Conservation (phyloP, 164 flowering plant species). For the Chimonanthus praecox region DNA sequence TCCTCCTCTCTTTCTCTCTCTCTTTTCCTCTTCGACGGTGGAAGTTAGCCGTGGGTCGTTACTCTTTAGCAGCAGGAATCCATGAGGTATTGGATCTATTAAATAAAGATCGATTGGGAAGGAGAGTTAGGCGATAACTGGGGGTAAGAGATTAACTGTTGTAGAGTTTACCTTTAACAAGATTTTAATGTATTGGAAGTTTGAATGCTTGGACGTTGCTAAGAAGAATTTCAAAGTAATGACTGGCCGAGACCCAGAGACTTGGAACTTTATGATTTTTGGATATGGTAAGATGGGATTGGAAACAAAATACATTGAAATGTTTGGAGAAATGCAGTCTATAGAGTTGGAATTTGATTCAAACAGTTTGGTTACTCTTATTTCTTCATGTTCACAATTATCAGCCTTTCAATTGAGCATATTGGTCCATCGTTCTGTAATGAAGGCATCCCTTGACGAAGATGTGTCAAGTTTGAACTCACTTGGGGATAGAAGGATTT, state of each 20-base stretch:
- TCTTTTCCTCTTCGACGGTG: too few relatives aligned
- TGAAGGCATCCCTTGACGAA: slow-evolving; percentile 30
- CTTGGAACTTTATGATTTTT: slow-evolving; percentile 60
- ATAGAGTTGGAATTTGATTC: slow-evolving; percentile 38
- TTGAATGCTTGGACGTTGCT: slow-evolving; percentile 34
- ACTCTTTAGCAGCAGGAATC: too few relatives aligned
- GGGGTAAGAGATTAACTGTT: too few relatives aligned
- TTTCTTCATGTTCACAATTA: slow-evolving; percentile 50
- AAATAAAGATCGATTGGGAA: too few relatives aligned
- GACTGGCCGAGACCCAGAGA: slow-evolving; percentile 23
- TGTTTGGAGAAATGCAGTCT: slow-evolving; percentile 50
- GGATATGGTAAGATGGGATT: slow-evolving; percentile 44
- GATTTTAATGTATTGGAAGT: slow-evolving; percentile 66
- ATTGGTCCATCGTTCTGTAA: slow-evolving; percentile 50
- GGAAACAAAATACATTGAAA: slow-evolving; percentile 33
- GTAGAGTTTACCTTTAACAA: too few relatives aligned
- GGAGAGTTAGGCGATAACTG: too few relatives aligned
- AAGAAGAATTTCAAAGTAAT: slow-evolving; percentile 39
- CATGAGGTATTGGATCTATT: too few relatives aligned
- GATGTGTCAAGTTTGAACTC: slow-evolving; percentile 47
- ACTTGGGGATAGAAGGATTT: not conserved
- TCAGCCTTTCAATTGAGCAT: slow-evolving; percentile 30
- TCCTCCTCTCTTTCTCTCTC: too few relatives aligned
- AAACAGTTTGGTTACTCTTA: slow-evolving; percentile 40
- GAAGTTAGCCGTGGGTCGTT: too few relatives aligned